Evolutionary conservation across 2,329 filamentous ascomycete species (phyloP).

Genomic region (Pseudogymnoascus sp.): DNA sequence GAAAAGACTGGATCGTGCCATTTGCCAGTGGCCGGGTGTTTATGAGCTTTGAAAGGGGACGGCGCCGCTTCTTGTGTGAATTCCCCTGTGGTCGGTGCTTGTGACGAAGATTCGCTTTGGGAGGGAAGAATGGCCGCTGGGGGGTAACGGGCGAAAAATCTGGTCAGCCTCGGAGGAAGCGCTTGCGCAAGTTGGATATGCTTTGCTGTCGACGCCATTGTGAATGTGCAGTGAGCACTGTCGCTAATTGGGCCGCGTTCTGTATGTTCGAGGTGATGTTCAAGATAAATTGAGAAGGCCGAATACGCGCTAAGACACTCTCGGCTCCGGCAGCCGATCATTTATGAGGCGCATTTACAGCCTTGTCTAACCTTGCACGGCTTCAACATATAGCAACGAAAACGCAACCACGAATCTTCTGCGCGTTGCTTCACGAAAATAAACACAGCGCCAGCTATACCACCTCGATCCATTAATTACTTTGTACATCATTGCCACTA

Average conservation of each 20-base stretch:
- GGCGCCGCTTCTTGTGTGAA: constrained; percentile 24
- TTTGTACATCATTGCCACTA: background rate
- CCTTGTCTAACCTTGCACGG: constrained; percentile 1
- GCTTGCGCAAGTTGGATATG: constrained; percentile 53
- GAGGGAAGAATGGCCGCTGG: constrained; percentile 53
- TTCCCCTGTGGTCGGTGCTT: background rate
- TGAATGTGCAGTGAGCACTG: constrained; percentile 11
- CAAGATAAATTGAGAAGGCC: constrained; percentile 8
- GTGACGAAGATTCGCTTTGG: constrained; percentile 12
- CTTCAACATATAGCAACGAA: background rate
- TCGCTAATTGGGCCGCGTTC: background rate
- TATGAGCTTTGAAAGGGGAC: constrained; percentile 77
- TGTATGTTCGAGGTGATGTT: background rate
- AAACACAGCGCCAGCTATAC: constrained; percentile 3
- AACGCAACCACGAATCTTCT: background rate
- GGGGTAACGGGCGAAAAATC: constrained; percentile 86
- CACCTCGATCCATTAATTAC: constrained; percentile 10
- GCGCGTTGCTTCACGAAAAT: background rate
- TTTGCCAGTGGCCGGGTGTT: constrained; percentile 68
- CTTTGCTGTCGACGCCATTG: constrained; percentile 19
- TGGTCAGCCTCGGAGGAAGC: constrained; percentile 69
- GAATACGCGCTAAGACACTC: background rate
- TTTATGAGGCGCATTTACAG: constrained; percentile 8
- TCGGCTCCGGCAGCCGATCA: constrained; percentile 1
- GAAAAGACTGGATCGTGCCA: constrained; percentile 83